Evolutionary conservation across 75 land plant genomes (phyloP).

Genomic region (Adiantum capillusveneris): DNA sequence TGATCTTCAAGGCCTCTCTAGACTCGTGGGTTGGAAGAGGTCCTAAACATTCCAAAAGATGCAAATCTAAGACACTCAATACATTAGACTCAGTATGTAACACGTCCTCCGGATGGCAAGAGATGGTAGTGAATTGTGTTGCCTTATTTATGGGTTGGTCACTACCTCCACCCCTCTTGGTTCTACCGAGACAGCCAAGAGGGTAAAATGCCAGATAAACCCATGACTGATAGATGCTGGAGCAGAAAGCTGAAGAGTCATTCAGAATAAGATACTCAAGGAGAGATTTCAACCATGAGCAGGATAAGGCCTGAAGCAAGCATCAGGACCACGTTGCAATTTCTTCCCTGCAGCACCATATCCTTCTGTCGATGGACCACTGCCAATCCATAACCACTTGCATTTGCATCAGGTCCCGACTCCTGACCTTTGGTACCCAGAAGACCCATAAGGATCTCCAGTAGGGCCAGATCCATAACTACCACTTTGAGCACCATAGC

Average conservation of each 20-base stretch:
- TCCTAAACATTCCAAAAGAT: too few relatives aligned
- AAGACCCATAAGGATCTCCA: conserved; percentile 29
- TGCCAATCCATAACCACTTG: conserved; percentile 57
- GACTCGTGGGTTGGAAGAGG: too few relatives aligned
- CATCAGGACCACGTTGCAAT: conserved; percentile 61
- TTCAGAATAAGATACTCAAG: conserved; percentile 5
- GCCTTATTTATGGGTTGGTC: too few relatives aligned
- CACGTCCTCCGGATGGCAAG: too few relatives aligned
- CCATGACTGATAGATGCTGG: not conserved
- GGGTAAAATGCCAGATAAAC: not conserved
- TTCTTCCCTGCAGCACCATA: conserved; percentile 59
- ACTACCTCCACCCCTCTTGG: too few relatives aligned
- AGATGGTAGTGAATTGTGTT: too few relatives aligned
- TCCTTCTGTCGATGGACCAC: conserved; percentile 27
- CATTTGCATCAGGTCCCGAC: conserved; percentile 21
- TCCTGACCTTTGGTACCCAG: conserved; percentile 6
- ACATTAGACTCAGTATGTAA: too few relatives aligned
- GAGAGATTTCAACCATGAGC: conserved; percentile 7
- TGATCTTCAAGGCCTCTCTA: too few relatives aligned
- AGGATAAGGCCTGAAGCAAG: conserved; percentile 30
- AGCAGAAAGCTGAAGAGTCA: not conserved
- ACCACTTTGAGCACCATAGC: conserved; percentile 36
- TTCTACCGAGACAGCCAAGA: too few relatives aligned
- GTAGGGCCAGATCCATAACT: conserved; percentile 50
- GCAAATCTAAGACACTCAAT: too few relatives aligned